Conservation (phyloP, 495 filamentous ascomycete species). For the Daldinia concentrica region DNA sequence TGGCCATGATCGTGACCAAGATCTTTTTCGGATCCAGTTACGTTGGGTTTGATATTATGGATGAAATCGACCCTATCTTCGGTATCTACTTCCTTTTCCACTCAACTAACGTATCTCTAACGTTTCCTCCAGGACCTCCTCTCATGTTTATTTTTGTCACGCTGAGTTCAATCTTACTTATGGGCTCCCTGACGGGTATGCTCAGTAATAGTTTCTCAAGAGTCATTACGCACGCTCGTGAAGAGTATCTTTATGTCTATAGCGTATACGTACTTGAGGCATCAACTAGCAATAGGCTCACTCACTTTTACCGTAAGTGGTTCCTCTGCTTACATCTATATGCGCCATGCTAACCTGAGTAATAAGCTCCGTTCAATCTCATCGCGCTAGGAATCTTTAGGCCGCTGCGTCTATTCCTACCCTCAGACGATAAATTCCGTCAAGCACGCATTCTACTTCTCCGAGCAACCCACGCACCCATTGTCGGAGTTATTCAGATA, state of each 20-base stretch:
- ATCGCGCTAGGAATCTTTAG: conserved; percentile 84
- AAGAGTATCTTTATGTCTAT: conserved; percentile 88
- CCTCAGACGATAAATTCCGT: conserved; percentile 73
- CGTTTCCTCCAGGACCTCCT: conserved; percentile 65
- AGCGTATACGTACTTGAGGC: conserved; percentile 80
- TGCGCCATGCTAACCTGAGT: conserved; percentile 32
- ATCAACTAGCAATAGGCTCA: conserved; percentile 79
- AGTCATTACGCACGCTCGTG: conserved; percentile 73
- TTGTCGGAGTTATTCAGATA: conserved; percentile 59
- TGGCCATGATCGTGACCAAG: conserved; percentile 88
- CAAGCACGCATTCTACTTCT: conserved; percentile 79
- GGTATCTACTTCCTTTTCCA: conserved; percentile 40
- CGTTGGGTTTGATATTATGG: conserved; percentile 76
- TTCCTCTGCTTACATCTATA: conserved; percentile 33
- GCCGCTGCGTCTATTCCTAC: conserved; percentile 79
- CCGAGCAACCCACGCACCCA: conserved; percentile 67
- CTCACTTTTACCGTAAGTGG: conserved; percentile 74
- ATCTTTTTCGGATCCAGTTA: conserved; percentile 81
- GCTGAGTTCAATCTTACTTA: conserved; percentile 89
- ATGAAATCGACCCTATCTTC: conserved; percentile 57
- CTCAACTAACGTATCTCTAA: conserved; percentile 43
- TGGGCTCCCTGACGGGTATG: conserved; percentile 90
- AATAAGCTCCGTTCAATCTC: conserved; percentile 69
- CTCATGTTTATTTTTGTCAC: conserved; percentile 85
- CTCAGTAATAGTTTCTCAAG: conserved; percentile 89